Conservation (phyloP, 306 rosid species). For the Vicia faba region DNA sequence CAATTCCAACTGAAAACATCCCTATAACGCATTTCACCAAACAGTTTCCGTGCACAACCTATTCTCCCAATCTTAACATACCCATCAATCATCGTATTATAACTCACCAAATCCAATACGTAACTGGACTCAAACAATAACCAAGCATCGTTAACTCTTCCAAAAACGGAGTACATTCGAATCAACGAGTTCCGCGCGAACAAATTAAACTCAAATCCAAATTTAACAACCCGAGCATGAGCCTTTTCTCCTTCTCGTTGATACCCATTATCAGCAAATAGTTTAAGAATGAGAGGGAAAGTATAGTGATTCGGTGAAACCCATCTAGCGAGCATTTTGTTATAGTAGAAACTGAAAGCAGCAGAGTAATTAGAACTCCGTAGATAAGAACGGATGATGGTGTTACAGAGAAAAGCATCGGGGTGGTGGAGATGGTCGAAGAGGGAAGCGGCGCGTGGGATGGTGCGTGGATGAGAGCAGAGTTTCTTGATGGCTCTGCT, state of each 20-base stretch:
- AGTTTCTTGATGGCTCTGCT: conserved; percentile 55
- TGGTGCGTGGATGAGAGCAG: conserved; percentile 41
- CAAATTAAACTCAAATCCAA: conserved; percentile 55
- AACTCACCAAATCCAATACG: conserved; percentile 61
- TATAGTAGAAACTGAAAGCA: conserved; percentile 50
- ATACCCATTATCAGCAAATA: conserved; percentile 35
- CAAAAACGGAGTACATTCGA: conserved; percentile 52
- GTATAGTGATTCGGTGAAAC: conserved; percentile 61
- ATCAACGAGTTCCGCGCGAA: conserved; percentile 59
- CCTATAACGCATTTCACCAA: conserved; percentile 54
- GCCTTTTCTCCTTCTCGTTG: conserved; percentile 48
- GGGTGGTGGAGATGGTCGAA: conserved; percentile 49
- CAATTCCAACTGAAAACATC: conserved; percentile 62
- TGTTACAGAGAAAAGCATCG: conserved; percentile 60
- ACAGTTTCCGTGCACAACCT: conserved; percentile 43
- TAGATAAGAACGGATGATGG: conserved; percentile 53
- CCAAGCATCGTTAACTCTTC: conserved; percentile 48
- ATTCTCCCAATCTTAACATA: conserved; percentile 48
- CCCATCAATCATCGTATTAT: conserved; percentile 68
- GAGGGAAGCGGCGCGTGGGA: conserved; percentile 42
- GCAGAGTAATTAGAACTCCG: conserved; percentile 34
- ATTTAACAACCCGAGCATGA: conserved; percentile 49
- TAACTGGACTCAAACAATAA: conserved; percentile 47
- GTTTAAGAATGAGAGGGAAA: conserved; percentile 61
- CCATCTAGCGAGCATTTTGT: conserved; percentile 44